phyloP scores from a whole-genome alignment of 495 filamentous ascomycete genomes.

The Podospora pseudocomata region DNA sequence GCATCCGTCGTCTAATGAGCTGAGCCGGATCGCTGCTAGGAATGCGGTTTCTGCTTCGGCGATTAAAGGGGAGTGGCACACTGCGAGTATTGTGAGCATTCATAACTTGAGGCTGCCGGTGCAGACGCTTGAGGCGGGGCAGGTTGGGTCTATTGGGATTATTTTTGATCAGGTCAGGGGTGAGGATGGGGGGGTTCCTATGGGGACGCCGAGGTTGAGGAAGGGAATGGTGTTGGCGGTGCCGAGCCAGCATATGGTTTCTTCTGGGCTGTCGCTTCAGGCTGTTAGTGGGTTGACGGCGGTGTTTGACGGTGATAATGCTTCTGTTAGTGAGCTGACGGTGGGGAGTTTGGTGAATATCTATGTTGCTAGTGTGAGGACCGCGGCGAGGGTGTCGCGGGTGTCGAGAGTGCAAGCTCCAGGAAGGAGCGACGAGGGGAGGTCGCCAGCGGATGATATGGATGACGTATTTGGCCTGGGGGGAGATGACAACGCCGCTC shows the following conservation, averaged over 20 bases:
- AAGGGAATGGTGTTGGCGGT: slow-evolving; percentile 81
- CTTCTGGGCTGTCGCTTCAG: slow-evolving; percentile 47
- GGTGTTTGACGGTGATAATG: slow-evolving; percentile 42
- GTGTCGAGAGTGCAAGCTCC: slow-evolving; percentile 30
- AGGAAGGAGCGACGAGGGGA: slow-evolving; percentile 18
- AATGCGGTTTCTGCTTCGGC: slow-evolving; percentile 43
- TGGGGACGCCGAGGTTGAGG: slow-evolving; percentile 52
- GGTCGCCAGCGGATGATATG: slow-evolving; percentile 36
- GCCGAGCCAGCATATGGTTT: slow-evolving; percentile 48
- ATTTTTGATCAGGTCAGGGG: slow-evolving; percentile 46
- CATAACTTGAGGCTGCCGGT: slow-evolving; percentile 85
- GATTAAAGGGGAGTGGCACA: slow-evolving; percentile 65
- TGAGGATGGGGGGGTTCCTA: slow-evolving; percentile 16
- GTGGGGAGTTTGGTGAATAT: slow-evolving; percentile 63
- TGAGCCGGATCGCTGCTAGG: slow-evolving; percentile 38
- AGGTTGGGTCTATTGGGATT: slow-evolving; percentile 88
- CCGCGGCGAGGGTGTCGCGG: slow-evolving; percentile 63
- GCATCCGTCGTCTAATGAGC: slow-evolving; percentile 42
- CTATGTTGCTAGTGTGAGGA: slow-evolving; percentile 83
- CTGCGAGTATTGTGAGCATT: slow-evolving; percentile 75
- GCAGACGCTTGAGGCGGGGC: slow-evolving; percentile 67
- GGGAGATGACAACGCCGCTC: slow-evolving; percentile 44
- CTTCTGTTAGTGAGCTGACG: slow-evolving; percentile 36
- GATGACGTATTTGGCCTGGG: slow-evolving; percentile 66
- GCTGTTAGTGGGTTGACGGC: slow-evolving; percentile 54